Conservation (phyloP, 1,139 yeast genomes). For the Candida pseudoviswanathii region DNA sequence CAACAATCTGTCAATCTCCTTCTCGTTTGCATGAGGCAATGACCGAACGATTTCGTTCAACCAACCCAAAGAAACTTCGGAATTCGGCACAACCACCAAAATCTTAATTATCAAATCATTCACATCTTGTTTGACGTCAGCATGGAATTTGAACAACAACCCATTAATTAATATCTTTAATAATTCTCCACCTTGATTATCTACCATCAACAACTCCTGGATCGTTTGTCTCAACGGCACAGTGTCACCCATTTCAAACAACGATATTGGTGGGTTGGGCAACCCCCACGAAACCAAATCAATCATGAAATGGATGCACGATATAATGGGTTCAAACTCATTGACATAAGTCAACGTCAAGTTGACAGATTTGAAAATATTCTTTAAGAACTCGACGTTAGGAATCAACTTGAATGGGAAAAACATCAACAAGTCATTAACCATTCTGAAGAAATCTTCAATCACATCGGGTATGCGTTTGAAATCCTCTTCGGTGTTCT, state of each 20-base stretch:
- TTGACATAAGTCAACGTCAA: slow-evolving; percentile 55
- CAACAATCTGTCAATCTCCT: slow-evolving; percentile 65
- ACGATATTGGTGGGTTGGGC: slow-evolving; percentile 76
- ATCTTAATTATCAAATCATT: slow-evolving; percentile 72
- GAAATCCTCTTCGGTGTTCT: slow-evolving; percentile 26
- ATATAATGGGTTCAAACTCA: slow-evolving; percentile 70
- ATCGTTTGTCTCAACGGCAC: slow-evolving; percentile 50
- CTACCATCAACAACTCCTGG: slow-evolving; percentile 38
- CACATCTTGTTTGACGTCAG: slow-evolving; percentile 73
- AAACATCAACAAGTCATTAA: slow-evolving; percentile 76
- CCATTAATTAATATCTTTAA: slow-evolving; percentile 62
- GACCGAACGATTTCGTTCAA: slow-evolving; percentile 53
- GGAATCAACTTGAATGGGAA: slow-evolving; percentile 69
- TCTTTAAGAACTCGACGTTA: slow-evolving; percentile 55
- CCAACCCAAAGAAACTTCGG: slow-evolving; percentile 57
- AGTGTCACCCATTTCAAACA: slow-evolving; percentile 50
- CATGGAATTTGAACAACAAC: slow-evolving; percentile 69
- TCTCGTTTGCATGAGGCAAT: slow-evolving; percentile 66
- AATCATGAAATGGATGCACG: slow-evolving; percentile 73
- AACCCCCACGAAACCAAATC: slow-evolving; percentile 87
- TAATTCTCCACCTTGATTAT: slow-evolving; percentile 61
- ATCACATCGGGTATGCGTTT: slow-evolving; percentile 69
- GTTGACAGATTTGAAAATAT: slow-evolving; percentile 63
- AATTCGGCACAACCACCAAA: slow-evolving; percentile 52
- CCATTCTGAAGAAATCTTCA: slow-evolving; percentile 88